These are phyloP conservation scores for Vaccinium macrocarpon DNA, from an alignment of 148 eudicot genomes.

Conservation along the genomic window DNA sequence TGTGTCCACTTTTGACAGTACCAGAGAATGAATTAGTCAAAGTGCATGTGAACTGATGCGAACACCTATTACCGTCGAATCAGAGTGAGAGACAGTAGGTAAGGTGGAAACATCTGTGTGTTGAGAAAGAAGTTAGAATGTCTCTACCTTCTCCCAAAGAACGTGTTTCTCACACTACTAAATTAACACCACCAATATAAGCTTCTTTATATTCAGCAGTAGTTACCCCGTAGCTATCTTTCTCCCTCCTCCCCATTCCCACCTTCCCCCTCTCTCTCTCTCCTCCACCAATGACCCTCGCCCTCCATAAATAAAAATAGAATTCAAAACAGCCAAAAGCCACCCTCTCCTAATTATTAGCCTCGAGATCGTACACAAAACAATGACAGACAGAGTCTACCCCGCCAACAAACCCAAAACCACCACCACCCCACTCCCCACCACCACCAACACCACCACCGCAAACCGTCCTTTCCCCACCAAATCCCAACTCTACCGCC, in stretches of 20 bases:
- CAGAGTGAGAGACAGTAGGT: not conserved
- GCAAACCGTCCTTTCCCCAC: slow-evolving; percentile 29
- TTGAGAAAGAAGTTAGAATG: not conserved
- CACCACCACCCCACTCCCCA: slow-evolving; percentile 17
- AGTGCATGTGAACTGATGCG: too few species aligned
- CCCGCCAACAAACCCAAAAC: slow-evolving; percentile 38
- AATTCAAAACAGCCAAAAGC: not conserved
- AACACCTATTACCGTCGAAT: not conserved
- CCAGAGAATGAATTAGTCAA: rapidly evolving
- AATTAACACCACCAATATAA: not conserved
- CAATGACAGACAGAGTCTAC: slow-evolving; percentile 39
- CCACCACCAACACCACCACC: slow-evolving; percentile 23
- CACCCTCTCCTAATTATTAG: not conserved
- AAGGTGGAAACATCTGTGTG: slow-evolving; percentile 19
- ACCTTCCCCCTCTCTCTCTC: not conserved
- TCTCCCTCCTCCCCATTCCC: not conserved
- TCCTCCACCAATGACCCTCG: not conserved
- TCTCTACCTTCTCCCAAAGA: not conserved
- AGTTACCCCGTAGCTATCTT: slow-evolving; percentile 16
- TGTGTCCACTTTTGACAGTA: too few species aligned
- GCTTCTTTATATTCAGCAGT: not conserved
- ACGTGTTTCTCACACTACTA: not conserved
- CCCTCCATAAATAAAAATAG: slow-evolving; percentile 3
- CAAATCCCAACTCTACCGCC: slow-evolving; percentile 54
- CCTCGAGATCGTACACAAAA: not conserved